Evolutionary conservation across 2,329 filamentous ascomycete genomes (phyloP), one percentile per base, ranked within the genome.

Genomic region (Paecilomyces formosus): DNA sequence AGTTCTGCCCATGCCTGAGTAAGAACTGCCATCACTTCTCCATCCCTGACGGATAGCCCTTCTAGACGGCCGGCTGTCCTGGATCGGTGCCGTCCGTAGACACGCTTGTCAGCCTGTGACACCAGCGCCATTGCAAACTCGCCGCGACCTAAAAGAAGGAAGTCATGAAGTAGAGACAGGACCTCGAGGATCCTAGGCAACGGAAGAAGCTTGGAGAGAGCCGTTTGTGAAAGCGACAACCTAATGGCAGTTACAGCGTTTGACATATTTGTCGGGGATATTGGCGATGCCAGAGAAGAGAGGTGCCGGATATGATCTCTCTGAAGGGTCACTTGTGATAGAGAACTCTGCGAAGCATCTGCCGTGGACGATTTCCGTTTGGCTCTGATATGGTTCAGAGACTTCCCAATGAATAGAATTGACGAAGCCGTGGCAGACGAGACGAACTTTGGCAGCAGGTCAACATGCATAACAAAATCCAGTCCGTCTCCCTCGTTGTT

Each of bases 111-210:
- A 0, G 93, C 91, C 75, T 97, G 90, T 35, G 88, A 84, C 1
- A 95, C 90, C 26, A 99, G 76, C 0, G 89, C 88, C 74, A 94
- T 86, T 21, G 92, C 91, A 71, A 99, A 99, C 71, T 97, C 94
- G 56, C 93, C 93, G 33, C 90, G 84, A 0, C 89, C 88, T 0
- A 99, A 81, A 2, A 99, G 81, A 64, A 97, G 90, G 74, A 96
- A 97, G 58, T 94, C 87, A 54, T 92, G 84, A 1, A 97, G 80
- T 8, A 97, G 79, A 28, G 85, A 84, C 13, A 97, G 78, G 55
- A 89, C 85, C 63, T 94, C 88, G 5, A 90, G 78, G 3, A 96
- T 91, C 65, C 85, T 88, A 11, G 84, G 81, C 5, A 92, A 77
- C 0, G 94, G 94, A 3, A 99, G 75, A 0, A 97, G 80, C 66